These are phyloP conservation scores for Meira nashicola DNA, from an alignment of 1,284 basidiomycete genomes.

Conservation along the genomic window DNA sequence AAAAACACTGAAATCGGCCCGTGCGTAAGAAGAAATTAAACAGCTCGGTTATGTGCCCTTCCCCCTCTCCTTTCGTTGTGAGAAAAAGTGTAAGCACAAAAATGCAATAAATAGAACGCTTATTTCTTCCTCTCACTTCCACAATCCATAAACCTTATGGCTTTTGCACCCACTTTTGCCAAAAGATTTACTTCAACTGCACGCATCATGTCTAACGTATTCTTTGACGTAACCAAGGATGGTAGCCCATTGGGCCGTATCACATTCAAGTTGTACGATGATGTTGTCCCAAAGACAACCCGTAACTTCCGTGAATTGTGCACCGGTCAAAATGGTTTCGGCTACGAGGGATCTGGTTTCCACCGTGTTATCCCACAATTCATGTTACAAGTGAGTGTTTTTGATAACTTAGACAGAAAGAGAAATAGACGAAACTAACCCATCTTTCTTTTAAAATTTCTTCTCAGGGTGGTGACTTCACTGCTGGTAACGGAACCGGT, in stretches of 20 bases:
- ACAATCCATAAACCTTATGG: neutral
- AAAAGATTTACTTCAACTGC: constrained; percentile 42
- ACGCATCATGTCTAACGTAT: constrained; percentile 58
- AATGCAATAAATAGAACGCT: neutral
- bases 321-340: constrained; percentile 70
- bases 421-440: too few species aligned
- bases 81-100: neutral
- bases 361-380: constrained; percentile 62
- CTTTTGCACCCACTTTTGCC: constrained; percentile 16
- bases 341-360: constrained; percentile 68
- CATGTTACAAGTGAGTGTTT: constrained; percentile 51
- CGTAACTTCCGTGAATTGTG: constrained; percentile 57
- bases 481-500: constrained; percentile 52
- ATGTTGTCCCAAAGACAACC: constrained; percentile 36
- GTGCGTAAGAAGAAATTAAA: neutral
- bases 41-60: too few species aligned
- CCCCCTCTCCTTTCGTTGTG: too few species aligned
- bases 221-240: constrained; percentile 65
- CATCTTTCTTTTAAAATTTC: too few species aligned
- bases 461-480: constrained; percentile 70
- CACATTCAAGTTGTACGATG: constrained; percentile 42
- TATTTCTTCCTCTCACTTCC: neutral
- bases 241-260: constrained; percentile 52
- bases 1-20: neutral
- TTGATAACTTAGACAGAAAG: too few species aligned